These are phyloP conservation scores for Candida methanosorbosa DNA, from an alignment of 805 yeast species.

Conservation along the genomic window DNA sequence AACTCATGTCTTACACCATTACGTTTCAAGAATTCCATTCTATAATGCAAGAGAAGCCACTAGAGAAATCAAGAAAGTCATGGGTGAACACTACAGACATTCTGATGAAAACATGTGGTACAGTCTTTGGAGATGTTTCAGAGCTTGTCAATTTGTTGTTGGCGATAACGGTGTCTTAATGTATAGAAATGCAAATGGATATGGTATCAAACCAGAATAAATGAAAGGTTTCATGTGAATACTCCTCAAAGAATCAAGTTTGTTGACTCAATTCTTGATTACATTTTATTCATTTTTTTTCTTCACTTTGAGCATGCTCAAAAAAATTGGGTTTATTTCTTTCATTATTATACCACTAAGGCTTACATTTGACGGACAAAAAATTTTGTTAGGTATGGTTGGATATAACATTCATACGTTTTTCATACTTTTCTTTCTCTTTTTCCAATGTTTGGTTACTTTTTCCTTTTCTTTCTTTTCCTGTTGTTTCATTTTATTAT, in stretches of 20 bases:
- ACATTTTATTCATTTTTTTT: not conserved
- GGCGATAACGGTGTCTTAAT: slow-evolving; percentile 58
- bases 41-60: slow-evolving; percentile 47
- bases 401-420: too few species aligned
- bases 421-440: too few species aligned
- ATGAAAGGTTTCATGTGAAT: not conserved
- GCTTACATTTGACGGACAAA: too few species aligned
- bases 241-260: too few species aligned
- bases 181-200: slow-evolving; percentile 51
- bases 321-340: not conserved
- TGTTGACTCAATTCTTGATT: not conserved
- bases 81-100: slow-evolving; percentile 43
- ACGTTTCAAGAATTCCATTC: slow-evolving; percentile 46
- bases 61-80: slow-evolving; percentile 40
- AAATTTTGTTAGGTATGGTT: too few species aligned
- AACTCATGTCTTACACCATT: slow-evolving; percentile 51
- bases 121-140: slow-evolving; percentile 46
- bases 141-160: slow-evolving; percentile 66
- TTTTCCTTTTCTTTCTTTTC: too few species aligned
- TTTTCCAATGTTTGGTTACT: too few species aligned
- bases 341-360: too few species aligned
- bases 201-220: slow-evolving; percentile 27
- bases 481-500: too few species aligned
- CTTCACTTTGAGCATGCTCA: not conserved
- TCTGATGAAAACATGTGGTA: slow-evolving; percentile 49